These are phyloP conservation scores for Yamagishiella unicocca DNA, from an alignment of 139 green algal species.

Conservation along the genomic window DNA sequence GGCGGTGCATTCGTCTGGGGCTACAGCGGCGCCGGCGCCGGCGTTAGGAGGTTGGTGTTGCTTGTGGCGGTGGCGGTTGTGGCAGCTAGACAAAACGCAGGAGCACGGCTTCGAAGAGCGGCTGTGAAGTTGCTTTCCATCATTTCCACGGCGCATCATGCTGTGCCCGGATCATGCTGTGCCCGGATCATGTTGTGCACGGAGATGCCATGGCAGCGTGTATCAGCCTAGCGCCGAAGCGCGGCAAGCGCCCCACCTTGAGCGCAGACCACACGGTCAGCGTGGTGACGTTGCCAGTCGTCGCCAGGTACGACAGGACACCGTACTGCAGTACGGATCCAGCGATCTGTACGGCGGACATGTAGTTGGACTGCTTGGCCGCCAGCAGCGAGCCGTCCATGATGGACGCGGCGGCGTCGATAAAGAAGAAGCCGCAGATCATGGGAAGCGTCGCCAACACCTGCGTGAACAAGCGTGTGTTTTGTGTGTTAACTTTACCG, in stretches of 20 bases:
- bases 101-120: neutral
- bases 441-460: conserved; percentile 61
- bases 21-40: no score
- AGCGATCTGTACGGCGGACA: conserved; percentile 41
- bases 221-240: neutral
- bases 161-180: neutral
- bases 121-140: neutral
- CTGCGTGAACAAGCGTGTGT: conserved; percentile 59
- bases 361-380: conserved; percentile 65
- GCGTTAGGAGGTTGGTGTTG: no score
- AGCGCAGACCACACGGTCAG: conserved; percentile 54
- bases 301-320: conserved; percentile 40
- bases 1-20: no score
- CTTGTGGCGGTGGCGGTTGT: no score
- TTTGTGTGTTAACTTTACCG: no score
- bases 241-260: conserved; percentile 3
- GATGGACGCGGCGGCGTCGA: conserved; percentile 65
- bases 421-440: conserved; percentile 54
- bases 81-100: no score
- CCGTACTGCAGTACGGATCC: conserved; percentile 57
- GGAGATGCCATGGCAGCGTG: neutral
- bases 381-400: conserved; percentile 71
- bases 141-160: neutral
- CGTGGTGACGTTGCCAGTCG: conserved; percentile 32
- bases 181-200: neutral